Base-by-base conservation (phyloP, 1,284 basidiomycete genomes). In the Moesziomyces sp. region DNA sequence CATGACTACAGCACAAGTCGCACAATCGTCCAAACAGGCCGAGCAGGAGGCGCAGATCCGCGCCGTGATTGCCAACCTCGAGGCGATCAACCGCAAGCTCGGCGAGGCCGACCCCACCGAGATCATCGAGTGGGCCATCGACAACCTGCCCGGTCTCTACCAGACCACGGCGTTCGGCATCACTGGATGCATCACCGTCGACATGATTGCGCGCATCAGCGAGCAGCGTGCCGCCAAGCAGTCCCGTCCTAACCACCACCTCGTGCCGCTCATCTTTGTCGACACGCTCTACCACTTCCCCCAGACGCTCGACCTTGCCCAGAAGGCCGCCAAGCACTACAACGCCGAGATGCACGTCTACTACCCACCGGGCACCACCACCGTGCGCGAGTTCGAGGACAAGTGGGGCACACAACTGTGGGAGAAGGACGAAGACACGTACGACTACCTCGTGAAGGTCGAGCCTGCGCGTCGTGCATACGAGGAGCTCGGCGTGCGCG, bases 281-380 rank as follows among this genome's bases (percentile, higher is more conserved):
- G 96, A 99, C 86, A 98, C 96, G 0, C 88, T 99, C 11, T 95
- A 98, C 85, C 97, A 99, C 87, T 98, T 99, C 85, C 87, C 88
- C 3, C 93, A 97, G 86, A 99, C 96, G 6, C 89, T 96, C 76
- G 90, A 91, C 70, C 89, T 99, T 46, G 91, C 95, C 3, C 88
- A 91, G 57, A 90, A 90, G 38, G 92, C 94, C 13, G 90, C 91
- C 79, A 85, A 88, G 78, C 90, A 88, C 74, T 99, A 99, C 84
- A 86, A 87, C 26, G 87, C 90, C 24, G 87, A 89, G 3, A 87
- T 98, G 44, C 88, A 92, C 84, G 88, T 92, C 11, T 97, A 91
- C 87, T 91, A 88, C 74, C 95, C 96, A 5, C 88, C 89, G 11
- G 91, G 88, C 7, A 93, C 91, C 67, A 85, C 87, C 35, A 90